A percentile compares a stretch with the other conserved stretches of the same genome.
Conservation (phyloP, 2,329 filamentous ascomycete species). For the Cercospora beticola region DNA sequence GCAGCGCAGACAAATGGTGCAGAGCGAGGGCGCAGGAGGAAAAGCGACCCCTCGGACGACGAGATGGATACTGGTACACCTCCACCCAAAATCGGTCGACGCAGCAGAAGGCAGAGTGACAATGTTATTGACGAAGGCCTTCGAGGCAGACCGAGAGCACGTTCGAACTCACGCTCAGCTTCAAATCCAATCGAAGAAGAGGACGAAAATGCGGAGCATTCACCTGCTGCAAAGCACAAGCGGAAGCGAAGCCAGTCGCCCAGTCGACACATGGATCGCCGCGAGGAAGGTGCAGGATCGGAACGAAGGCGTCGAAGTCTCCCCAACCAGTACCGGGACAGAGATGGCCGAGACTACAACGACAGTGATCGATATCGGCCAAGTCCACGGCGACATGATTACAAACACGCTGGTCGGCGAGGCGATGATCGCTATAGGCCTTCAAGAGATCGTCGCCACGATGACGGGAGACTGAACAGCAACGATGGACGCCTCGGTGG, state of each 20-base stretch:
- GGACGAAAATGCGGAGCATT: conserved; percentile 24
- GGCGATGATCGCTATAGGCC: conserved; percentile 33
- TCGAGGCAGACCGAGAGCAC: conserved; percentile 37
- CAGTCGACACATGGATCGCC: conserved; percentile 31
- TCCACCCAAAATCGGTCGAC: conserved; percentile 24
- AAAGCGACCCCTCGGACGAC: conserved; percentile 32
- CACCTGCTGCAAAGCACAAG: conserved; percentile 36
- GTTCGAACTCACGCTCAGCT: conserved; percentile 33
- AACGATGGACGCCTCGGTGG: conserved; percentile 25
- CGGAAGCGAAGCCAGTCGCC: conserved; percentile 39
- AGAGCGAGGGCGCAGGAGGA: conserved; percentile 32
- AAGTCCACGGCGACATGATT: conserved; percentile 32
- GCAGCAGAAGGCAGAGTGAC: conserved; percentile 38
- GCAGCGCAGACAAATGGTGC: conserved; percentile 8
- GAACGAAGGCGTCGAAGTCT: conserved; percentile 40
- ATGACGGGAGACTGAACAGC: conserved; percentile 42
- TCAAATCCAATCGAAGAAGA: conserved; percentile 36
- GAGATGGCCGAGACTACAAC: conserved; percentile 16
- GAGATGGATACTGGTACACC: conserved; percentile 33
- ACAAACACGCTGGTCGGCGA: conserved; percentile 21
- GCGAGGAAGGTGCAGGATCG: conserved; percentile 23
- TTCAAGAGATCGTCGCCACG: conserved; percentile 22
- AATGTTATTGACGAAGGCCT: conserved; percentile 39
- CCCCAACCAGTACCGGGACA: conserved; percentile 39
- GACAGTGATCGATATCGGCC: conserved; percentile 33